phyloP scores from a whole-genome alignment of 108 stramenopile genomes.

The Schizochytrium sp. region DNA sequence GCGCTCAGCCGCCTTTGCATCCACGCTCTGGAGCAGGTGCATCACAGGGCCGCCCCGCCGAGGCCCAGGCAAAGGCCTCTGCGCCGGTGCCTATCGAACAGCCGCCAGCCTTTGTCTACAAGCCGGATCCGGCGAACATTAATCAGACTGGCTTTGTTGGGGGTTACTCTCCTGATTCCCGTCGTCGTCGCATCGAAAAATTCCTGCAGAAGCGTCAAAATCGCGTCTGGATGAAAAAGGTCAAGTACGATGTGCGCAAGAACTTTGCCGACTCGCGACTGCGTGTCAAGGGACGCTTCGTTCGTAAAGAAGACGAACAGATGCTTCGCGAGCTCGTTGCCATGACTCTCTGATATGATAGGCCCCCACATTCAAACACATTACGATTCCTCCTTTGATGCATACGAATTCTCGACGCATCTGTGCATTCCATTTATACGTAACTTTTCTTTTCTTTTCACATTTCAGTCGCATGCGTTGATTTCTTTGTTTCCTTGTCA shows the following conservation, averaged over 20 bases:
- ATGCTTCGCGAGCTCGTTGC: conserved; percentile 37
- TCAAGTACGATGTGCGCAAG: conserved; percentile 97
- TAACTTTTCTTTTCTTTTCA: no score
- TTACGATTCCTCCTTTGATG: no score
- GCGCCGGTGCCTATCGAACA: background rate
- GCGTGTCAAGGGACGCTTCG: conserved; percentile 93
- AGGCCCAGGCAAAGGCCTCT: background rate
- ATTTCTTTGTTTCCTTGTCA: no score
- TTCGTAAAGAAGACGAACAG: conserved; percentile 96
- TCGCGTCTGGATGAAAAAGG: conserved; percentile 91
- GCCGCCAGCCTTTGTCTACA: background rate
- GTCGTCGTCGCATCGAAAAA: conserved; percentile 69
- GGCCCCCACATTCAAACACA: background rate
- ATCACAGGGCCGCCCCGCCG: background rate
- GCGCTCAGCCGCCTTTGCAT: background rate
- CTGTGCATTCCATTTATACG: no score
- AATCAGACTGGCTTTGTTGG: conserved; percentile 71
- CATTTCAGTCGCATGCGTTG: no score
- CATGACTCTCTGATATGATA: background rate
- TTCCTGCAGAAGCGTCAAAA: conserved; percentile 84
- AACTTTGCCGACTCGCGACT: conserved; percentile 92
- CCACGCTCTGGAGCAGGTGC: background rate
- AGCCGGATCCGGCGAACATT: background rate
- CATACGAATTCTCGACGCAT: no score
- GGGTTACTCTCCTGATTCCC: conserved; percentile 85